A percentile compares a stretch with the other conserved stretches of the same genome.
Evolutionary conservation across 2,329 filamentous ascomycete genomes (phyloP).

Genomic region (Colletotrichum ledebouriae): DNA sequence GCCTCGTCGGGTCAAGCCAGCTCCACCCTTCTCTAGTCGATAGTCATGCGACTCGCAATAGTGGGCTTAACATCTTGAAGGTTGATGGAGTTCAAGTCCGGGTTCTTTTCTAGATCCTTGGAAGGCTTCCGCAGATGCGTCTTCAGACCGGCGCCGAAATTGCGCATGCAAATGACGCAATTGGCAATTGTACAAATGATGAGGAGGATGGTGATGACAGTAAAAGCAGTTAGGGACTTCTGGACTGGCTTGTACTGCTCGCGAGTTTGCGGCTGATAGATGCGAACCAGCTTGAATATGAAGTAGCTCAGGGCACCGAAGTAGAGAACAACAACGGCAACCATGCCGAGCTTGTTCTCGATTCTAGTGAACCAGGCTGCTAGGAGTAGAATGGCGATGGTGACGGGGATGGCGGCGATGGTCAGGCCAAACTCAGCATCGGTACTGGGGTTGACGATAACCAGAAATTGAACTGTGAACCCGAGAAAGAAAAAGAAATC

Average conservation of each 20-base stretch:
- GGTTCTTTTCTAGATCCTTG: slow-evolving; percentile 65
- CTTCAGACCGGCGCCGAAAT: slow-evolving; percentile 92
- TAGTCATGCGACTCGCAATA: slow-evolving; percentile 70
- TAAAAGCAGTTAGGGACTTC: slow-evolving; percentile 91
- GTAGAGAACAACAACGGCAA: slow-evolving; percentile 84
- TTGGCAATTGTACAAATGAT: slow-evolving; percentile 91
- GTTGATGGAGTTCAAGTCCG: slow-evolving; percentile 68
- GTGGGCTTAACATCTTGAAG: slow-evolving; percentile 69
- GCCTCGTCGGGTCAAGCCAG: slow-evolving; percentile 36
- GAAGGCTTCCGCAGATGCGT: slow-evolving; percentile 77
- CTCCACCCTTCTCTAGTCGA: slow-evolving; percentile 60
- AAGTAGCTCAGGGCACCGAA: slow-evolving; percentile 94
- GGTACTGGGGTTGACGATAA: slow-evolving; percentile 81
- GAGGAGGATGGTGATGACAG: slow-evolving; percentile 89
- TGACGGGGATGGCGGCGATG: slow-evolving; percentile 89
- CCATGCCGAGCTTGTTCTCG: slow-evolving; percentile 85
- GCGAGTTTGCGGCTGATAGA: slow-evolving; percentile 78
- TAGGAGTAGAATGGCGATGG: slow-evolving; percentile 86
- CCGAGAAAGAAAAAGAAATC: slow-evolving; percentile 99
- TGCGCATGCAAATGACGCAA: slow-evolving; percentile 87
- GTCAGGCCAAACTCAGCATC: slow-evolving; percentile 88
- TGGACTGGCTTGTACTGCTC: slow-evolving; percentile 81
- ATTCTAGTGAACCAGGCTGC: slow-evolving; percentile 88
- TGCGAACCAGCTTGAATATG: slow-evolving; percentile 96
- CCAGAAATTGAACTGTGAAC: slow-evolving; percentile 97